Evolutionary conservation across 352 stramenopile genomes (phyloP).

Genomic region (Globisporangium spiculum): DNA sequence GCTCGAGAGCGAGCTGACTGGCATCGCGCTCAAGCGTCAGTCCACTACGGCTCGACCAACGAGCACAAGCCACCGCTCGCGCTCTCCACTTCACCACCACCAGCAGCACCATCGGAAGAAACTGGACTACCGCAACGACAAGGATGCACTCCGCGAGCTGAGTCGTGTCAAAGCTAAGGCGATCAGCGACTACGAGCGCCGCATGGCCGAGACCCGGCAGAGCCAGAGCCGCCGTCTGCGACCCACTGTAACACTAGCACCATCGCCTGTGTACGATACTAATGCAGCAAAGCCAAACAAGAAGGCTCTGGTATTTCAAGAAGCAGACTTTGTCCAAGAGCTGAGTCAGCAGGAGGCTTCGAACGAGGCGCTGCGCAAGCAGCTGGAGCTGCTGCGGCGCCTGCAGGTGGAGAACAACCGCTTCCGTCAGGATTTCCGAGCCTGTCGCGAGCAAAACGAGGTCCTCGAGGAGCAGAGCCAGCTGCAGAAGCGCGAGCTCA

Average conservation of each 20-base stretch:
- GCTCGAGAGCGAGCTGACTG: slow-evolving; percentile 12
- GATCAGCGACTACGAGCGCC: slow-evolving; percentile 30
- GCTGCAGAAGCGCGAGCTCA: slow-evolving; percentile 43
- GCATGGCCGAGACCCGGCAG: slow-evolving; percentile 16
- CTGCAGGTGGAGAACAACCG: slow-evolving; percentile 74
- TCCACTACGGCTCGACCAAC: not conserved
- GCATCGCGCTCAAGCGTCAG: slow-evolving; percentile 11
- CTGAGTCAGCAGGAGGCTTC: slow-evolving; percentile 55
- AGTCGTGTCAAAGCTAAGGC: slow-evolving; percentile 39
- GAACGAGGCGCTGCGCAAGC: slow-evolving; percentile 63
- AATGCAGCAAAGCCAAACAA: not conserved
- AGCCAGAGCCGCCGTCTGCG: slow-evolving; percentile 3
- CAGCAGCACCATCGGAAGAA: not conserved
- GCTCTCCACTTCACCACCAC: no score
- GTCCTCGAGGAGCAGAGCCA: slow-evolving; percentile 39
- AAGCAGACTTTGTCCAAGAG: slow-evolving; percentile 21
- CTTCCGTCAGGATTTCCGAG: slow-evolving; percentile 50
- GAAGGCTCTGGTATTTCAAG: not conserved
- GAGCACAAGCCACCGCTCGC: not conserved
- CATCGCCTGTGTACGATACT: not conserved
- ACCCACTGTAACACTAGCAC: not conserved
- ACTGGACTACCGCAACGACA: slow-evolving; percentile 16
- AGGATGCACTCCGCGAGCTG: slow-evolving; percentile 25
- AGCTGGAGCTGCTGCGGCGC: slow-evolving; percentile 63
- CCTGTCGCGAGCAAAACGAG: slow-evolving; percentile 44